phyloP scores from a whole-genome alignment of 2,329 filamentous ascomycete genomes.

The Knoxdaviesia capensis region DNA sequence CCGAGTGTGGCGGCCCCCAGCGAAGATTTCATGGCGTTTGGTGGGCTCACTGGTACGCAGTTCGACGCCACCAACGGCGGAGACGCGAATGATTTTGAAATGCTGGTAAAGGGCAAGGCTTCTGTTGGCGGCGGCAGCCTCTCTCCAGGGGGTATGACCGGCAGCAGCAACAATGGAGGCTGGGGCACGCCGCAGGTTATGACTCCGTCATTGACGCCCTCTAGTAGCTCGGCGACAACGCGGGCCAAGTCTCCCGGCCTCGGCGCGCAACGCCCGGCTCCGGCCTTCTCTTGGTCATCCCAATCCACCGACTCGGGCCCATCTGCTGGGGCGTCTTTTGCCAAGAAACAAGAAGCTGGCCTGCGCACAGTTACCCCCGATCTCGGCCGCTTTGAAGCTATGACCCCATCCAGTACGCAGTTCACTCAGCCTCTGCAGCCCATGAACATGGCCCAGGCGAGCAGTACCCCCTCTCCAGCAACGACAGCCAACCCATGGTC shows the following conservation, averaged over 20 bases:
- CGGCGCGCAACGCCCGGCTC: slow-evolving; percentile 14
- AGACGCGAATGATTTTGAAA: slow-evolving; percentile 62
- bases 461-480: slow-evolving; percentile 6
- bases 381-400: slow-evolving; percentile 29
- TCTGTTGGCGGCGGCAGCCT: slow-evolving; percentile 19
- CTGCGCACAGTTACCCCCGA: slow-evolving; percentile 41
- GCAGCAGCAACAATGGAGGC: too few relatives aligned
- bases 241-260: not conserved
- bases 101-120: slow-evolving; percentile 55
- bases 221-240: slow-evolving; percentile 10
- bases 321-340: slow-evolving; percentile 5
- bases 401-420: slow-evolving; percentile 39
- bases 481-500: slow-evolving; percentile 30
- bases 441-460: slow-evolving; percentile 8
- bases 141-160: not conserved
- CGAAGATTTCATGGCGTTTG: slow-evolving; percentile 53
- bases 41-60: slow-evolving; percentile 39
- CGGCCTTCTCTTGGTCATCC: slow-evolving; percentile 45
- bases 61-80: slow-evolving; percentile 33
- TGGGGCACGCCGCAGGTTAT: too few relatives aligned
- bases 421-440: slow-evolving; percentile 40
- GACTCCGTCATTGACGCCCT: slow-evolving; percentile 6
- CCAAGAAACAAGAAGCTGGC: slow-evolving; percentile 14
- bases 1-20: slow-evolving; percentile 26
- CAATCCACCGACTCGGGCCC: too few relatives aligned